These are phyloP conservation scores for Athelia psychrophila DNA, from an alignment of 1,284 basidiomycete genomes.

Conservation along the genomic window DNA sequence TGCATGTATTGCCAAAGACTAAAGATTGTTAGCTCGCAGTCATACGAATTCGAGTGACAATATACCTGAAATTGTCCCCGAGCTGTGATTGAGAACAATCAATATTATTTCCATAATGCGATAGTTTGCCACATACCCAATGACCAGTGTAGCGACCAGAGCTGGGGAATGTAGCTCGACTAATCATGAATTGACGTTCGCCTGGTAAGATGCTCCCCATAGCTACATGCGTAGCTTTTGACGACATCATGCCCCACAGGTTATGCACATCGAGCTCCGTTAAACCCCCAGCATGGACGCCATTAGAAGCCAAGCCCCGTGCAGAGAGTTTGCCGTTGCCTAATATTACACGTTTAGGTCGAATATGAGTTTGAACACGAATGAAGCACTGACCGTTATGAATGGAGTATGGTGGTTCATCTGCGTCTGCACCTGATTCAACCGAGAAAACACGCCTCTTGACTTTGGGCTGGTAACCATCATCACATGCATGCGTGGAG, in stretches of 20 bases:
- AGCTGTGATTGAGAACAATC: slow-evolving; percentile 34
- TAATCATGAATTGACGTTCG: slow-evolving; percentile 65
- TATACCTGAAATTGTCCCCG: slow-evolving; percentile 64
- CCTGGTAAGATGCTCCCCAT: slow-evolving; percentile 48
- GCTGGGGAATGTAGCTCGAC: slow-evolving; percentile 64
- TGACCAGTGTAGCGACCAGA: slow-evolving; percentile 64
- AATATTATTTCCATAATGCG: not conserved
- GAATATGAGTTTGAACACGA: no score
- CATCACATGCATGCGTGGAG: slow-evolving; percentile 42
- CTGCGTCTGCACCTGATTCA: slow-evolving; percentile 46
- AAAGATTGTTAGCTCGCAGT: not conserved
- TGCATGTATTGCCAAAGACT: slow-evolving; percentile 61
- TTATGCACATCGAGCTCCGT: slow-evolving; percentile 64
- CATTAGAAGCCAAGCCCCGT: slow-evolving; percentile 58
- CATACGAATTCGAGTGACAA: not conserved
- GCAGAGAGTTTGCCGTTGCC: slow-evolving; percentile 45
- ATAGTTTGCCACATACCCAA: slow-evolving; percentile 35
- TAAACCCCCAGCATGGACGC: slow-evolving; percentile 51
- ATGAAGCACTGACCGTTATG: slow-evolving; percentile 69
- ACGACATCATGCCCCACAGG: slow-evolving; percentile 65
- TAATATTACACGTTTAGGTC: slow-evolving; percentile 17
- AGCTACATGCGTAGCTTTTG: slow-evolving; percentile 55
- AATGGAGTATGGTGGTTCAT: slow-evolving; percentile 63
- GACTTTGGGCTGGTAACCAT: not conserved
- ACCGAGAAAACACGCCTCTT: slow-evolving; percentile 25